Evolutionary conservation across 2,329 filamentous ascomycete genomes (phyloP).

Genomic region (Emergomyces africanus): DNA sequence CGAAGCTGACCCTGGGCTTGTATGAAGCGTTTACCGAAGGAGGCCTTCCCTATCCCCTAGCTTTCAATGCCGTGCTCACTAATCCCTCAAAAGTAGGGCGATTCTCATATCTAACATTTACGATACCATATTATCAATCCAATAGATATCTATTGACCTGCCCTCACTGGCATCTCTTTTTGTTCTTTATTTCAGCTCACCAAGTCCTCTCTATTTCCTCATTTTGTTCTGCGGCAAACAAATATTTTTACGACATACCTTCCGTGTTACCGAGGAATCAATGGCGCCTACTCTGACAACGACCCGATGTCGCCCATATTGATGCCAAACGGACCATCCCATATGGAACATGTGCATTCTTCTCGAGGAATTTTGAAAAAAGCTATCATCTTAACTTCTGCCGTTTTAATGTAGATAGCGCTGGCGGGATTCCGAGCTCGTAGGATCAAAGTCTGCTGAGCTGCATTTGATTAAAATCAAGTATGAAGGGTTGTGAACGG

Average conservation of each 20-base stretch:
- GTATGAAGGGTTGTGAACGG: too few species aligned
- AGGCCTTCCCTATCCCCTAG: not conserved
- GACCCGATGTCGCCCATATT: not conserved
- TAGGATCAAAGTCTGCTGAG: too few species aligned
- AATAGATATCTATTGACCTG: not conserved
- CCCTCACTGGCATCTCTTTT: not conserved
- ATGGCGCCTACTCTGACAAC: too few species aligned
- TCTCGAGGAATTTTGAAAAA: not conserved
- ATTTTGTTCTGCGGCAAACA: not conserved
- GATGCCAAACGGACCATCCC: not conserved
- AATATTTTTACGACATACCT: not conserved
- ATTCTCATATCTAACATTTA: not conserved
- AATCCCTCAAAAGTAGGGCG: not conserved
- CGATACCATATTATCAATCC: not conserved
- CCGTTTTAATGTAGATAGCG: too few species aligned
- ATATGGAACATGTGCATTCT: not conserved
- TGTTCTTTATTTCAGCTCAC: not conserved
- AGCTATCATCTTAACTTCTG: too few species aligned
- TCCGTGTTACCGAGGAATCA: not conserved
- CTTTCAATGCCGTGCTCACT: not conserved
- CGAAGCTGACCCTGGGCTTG: not conserved
- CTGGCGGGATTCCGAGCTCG: too few species aligned
- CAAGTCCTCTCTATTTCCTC: not conserved
- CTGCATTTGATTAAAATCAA: too few species aligned
- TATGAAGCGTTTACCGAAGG: not conserved